phyloP scores from a whole-genome alignment of 192 early-diverging fungal species.

The Entomortierella parvispora region DNA sequence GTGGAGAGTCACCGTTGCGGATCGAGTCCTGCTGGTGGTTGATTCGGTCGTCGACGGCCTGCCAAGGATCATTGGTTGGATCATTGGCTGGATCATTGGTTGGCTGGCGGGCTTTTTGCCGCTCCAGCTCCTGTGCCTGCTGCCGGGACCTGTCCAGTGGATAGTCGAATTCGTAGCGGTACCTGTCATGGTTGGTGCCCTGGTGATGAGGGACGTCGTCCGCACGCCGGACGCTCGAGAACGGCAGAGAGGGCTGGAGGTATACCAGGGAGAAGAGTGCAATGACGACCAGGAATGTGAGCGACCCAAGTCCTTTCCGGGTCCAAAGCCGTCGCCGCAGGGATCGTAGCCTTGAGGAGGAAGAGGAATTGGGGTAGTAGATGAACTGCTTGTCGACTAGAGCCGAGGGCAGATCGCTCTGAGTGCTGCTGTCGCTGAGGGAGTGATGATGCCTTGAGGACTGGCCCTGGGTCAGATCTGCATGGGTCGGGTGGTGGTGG shows the following conservation, averaged over 20 bases:
- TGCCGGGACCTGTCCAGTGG: slow-evolving; percentile 35
- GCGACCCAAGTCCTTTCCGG: slow-evolving; percentile 10
- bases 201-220: slow-evolving; percentile 8
- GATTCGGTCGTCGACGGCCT: not conserved
- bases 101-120: slow-evolving; percentile 17
- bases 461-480: not conserved
- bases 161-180: slow-evolving; percentile 35
- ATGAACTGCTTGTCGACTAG: slow-evolving; percentile 50
- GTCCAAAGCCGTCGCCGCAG: slow-evolving; percentile 25
- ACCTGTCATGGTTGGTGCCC: slow-evolving; percentile 42
- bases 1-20: too few relatives aligned
- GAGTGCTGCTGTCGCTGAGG: slow-evolving; percentile 37
- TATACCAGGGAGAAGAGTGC: slow-evolving; percentile 33
- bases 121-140: slow-evolving; percentile 38
- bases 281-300: slow-evolving; percentile 24
- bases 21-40: not conserved
- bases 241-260: slow-evolving; percentile 21
- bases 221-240: slow-evolving; percentile 19
- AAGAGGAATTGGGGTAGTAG: slow-evolving; percentile 25
- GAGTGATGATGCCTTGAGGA: slow-evolving; percentile 28
- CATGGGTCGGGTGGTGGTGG: not conserved
- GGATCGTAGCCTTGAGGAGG: slow-evolving; percentile 40
- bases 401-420: slow-evolving; percentile 44
- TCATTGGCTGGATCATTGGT: too few relatives aligned
- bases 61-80: slow-evolving; percentile 3